Evolutionary conservation across 345 rosid species (phyloP).

Genomic region (Gossypium raimondii): DNA sequence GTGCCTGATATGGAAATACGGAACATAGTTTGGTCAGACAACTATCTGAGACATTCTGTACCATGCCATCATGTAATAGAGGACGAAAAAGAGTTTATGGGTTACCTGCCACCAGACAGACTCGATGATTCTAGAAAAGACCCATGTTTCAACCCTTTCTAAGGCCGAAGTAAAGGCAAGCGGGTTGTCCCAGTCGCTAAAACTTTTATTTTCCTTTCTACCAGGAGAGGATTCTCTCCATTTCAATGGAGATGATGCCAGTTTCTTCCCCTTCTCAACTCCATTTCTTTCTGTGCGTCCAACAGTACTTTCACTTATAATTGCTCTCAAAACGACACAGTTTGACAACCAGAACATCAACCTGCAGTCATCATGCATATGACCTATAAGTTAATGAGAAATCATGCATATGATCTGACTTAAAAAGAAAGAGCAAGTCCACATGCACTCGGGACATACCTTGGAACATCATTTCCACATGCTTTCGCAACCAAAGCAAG

Average conservation of each 20-base stretch:
- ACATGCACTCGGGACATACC: conserved; percentile 35
- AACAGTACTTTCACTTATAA: conserved; percentile 49
- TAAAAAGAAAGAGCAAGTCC: neutral
- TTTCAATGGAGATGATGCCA: conserved; percentile 39
- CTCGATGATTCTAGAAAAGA: conserved; percentile 75
- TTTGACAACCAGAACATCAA: conserved; percentile 95
- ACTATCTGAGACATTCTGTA: neutral
- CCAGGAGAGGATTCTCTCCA: conserved; percentile 55
- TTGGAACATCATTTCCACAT: conserved; percentile 93
- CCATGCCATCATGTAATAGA: neutral
- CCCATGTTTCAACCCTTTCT: conserved; percentile 91
- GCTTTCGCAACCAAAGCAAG: conserved; percentile 81
- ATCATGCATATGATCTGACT: neutral
- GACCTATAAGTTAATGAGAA: conserved; percentile 7
- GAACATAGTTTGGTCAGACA: conserved; percentile 18
- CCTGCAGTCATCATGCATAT: conserved; percentile 37
- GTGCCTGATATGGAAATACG: conserved; percentile 52
- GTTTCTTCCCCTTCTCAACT: conserved; percentile 33
- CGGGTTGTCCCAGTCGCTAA: conserved; percentile 61
- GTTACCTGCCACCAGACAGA: conserved; percentile 98
- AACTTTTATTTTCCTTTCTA: conserved; percentile 38
- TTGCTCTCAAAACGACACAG: conserved; percentile 65
- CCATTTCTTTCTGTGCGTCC: conserved; percentile 33
- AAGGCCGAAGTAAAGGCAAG: conserved; percentile 51
- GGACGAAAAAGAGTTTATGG: conserved; percentile 6